Evolutionary conservation across 495 filamentous ascomycete species (phyloP).

Genomic region (Penicillium cinerascens): DNA sequence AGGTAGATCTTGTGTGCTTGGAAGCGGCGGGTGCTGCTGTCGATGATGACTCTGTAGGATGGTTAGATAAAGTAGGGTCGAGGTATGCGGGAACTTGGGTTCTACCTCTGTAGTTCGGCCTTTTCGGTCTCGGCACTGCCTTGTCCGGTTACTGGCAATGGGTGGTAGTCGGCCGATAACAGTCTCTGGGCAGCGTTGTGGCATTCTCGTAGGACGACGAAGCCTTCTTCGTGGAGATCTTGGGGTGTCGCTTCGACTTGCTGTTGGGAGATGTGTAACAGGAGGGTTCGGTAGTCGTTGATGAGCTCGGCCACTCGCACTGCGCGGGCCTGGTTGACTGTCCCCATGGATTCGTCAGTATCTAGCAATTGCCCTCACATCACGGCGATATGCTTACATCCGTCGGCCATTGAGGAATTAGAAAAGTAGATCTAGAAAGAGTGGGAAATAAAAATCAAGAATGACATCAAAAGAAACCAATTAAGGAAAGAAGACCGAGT

Average conservation of each 20-base stretch:
- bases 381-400: constrained; percentile 44
- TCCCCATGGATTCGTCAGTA: not conserved
- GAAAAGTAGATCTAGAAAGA: constrained; percentile 2
- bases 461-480: constrained; percentile 8
- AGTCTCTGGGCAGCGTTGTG: constrained; percentile 70
- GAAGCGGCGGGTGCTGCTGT: constrained; percentile 76
- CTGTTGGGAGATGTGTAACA: constrained; percentile 73
- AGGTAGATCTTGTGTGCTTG: constrained; percentile 83
- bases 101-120: constrained; percentile 71
- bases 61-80: not conserved
- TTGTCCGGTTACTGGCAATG: constrained; percentile 44
- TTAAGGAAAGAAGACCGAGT: constrained; percentile 1
- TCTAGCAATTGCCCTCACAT: constrained; percentile 4
- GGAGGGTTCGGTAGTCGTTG: constrained; percentile 77
- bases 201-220: constrained; percentile 71
- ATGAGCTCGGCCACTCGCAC: constrained; percentile 80
- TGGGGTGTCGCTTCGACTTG: constrained; percentile 54
- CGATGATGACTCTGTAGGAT: constrained; percentile 62
- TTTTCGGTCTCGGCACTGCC: constrained; percentile 67
- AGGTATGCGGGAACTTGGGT: not conserved
- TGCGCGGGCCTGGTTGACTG: constrained; percentile 83
- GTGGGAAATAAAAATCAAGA: not conserved
- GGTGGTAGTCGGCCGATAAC: constrained; percentile 64
- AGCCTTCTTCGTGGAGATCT: constrained; percentile 78
- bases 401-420: constrained; percentile 55